Conservation (phyloP, 2,329 filamentous ascomycete genomes). For the Verticillium dahliae region DNA sequence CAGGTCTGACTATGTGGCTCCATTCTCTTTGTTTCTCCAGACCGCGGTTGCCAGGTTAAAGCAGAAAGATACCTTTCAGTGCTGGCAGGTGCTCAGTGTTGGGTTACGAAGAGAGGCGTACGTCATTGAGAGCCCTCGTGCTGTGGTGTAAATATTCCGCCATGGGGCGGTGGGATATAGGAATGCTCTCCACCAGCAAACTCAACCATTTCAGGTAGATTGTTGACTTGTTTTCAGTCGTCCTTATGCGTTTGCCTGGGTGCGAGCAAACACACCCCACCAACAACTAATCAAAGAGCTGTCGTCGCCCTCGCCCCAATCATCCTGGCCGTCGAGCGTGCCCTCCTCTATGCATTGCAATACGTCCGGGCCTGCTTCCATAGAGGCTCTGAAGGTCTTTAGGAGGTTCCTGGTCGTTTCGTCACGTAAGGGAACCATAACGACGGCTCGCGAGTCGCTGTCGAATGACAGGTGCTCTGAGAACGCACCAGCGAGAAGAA, state of each 20-base stretch:
- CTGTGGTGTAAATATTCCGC: no score
- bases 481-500: conserved; percentile 66
- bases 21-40: no score
- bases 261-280: conserved; percentile 53
- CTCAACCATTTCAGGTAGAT: no score
- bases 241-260: neutral
- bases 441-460: conserved; percentile 56
- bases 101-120: no score
- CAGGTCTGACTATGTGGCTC: no score
- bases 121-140: no score
- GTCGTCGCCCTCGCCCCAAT: conserved; percentile 58
- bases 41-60: neutral
- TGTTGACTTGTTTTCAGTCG: neutral
- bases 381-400: conserved; percentile 52
- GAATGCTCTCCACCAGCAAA: no score
- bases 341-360: conserved; percentile 53
- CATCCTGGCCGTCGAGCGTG: conserved; percentile 61
- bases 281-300: conserved; percentile 52
- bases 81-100: neutral
- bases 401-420: conserved; percentile 57
- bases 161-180: no score
- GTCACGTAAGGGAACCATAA: conserved; percentile 78
- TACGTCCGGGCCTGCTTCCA: conserved; percentile 43
- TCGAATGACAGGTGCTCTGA: conserved; percentile 55
- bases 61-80: neutral